Evolutionary conservation across 768 basidiomycete species (phyloP).

Genomic region (Lanmaoa rubissima): DNA sequence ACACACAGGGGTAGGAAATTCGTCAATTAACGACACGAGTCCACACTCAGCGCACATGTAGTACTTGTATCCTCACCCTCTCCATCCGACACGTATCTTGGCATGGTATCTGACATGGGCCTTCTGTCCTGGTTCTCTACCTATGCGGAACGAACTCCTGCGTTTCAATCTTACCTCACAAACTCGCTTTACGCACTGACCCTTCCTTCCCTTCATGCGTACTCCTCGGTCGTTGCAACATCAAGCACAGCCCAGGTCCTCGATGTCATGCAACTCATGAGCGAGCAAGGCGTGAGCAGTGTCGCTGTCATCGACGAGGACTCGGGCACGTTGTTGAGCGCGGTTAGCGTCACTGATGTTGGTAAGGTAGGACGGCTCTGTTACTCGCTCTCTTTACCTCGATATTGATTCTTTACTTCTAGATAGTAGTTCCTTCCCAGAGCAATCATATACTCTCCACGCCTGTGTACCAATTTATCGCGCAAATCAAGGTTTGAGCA

Average conservation of each 20-base stretch:
- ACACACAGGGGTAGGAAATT: constrained; percentile 60
- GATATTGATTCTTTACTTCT: background rate
- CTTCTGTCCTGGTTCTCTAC: constrained; percentile 68
- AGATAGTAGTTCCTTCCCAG: constrained; percentile 79
- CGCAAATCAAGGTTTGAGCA: constrained; percentile 61
- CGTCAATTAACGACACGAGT: background rate
- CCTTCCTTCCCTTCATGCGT: constrained; percentile 65
- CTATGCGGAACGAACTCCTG: constrained; percentile 44
- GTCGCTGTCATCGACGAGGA: constrained; percentile 74
- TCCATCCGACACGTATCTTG: constrained; percentile 50
- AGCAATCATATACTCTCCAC: constrained; percentile 74
- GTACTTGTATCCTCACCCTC: constrained; percentile 55
- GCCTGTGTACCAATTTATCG: constrained; percentile 67
- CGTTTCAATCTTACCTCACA: constrained; percentile 40
- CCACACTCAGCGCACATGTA: constrained; percentile 23
- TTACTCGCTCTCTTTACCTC: background rate
- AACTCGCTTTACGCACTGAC: constrained; percentile 55
- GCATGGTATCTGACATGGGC: constrained; percentile 72
- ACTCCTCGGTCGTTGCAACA: constrained; percentile 60
- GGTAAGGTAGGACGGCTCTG: constrained; percentile 51
- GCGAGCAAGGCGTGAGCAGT: constrained; percentile 81
- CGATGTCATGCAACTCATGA: constrained; percentile 85
- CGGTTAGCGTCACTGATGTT: constrained; percentile 80
- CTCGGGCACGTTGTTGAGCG: constrained; percentile 60
- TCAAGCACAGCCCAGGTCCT: constrained; percentile 61